phyloP scores from a whole-genome alignment of 2,329 filamentous ascomycete species.

The Alternaria solani region DNA sequence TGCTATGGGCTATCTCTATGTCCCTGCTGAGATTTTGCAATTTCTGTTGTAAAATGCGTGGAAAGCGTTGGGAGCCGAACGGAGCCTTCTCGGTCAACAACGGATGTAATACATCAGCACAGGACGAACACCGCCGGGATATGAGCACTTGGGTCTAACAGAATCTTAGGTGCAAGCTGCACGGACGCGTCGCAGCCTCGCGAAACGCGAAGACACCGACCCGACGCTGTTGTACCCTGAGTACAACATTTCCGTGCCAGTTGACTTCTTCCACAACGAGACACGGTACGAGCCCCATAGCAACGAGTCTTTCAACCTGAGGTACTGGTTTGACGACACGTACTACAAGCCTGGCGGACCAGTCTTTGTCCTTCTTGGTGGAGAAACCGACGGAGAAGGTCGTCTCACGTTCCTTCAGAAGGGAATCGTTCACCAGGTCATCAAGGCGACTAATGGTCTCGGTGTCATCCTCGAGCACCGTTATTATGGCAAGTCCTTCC shows the following conservation, averaged over 20 bases:
- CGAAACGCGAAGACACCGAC: slow-evolving; percentile 45
- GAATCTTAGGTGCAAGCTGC: slow-evolving; percentile 23
- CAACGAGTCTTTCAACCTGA: slow-evolving; percentile 70
- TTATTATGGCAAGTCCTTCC: slow-evolving; percentile 83
- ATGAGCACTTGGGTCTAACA: slow-evolving; percentile 4
- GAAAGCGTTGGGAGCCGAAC: not conserved
- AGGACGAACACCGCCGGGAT: not conserved
- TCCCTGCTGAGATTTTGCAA: not conserved
- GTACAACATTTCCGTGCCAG: slow-evolving; percentile 63
- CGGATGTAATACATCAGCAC: not conserved
- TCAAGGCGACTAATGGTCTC: slow-evolving; percentile 71
- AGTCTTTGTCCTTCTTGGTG: slow-evolving; percentile 77
- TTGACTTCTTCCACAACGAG: slow-evolving; percentile 88
- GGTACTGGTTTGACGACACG: slow-evolving; percentile 84
- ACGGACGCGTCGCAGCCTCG: slow-evolving; percentile 27
- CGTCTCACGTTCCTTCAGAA: slow-evolving; percentile 77
- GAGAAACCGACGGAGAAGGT: slow-evolving; percentile 71
- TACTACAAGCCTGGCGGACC: slow-evolving; percentile 81
- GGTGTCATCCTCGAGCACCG: slow-evolving; percentile 86
- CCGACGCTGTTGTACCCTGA: slow-evolving; percentile 55
- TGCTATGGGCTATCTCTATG: not conserved
- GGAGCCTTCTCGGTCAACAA: not conserved
- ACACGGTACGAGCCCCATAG: slow-evolving; percentile 79
- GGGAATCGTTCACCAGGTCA: slow-evolving; percentile 76
- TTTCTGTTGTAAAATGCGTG: not conserved